Evolutionary conservation across 2,329 filamentous ascomycete genomes (phyloP).

Genomic region (Aureobasidium zeae): DNA sequence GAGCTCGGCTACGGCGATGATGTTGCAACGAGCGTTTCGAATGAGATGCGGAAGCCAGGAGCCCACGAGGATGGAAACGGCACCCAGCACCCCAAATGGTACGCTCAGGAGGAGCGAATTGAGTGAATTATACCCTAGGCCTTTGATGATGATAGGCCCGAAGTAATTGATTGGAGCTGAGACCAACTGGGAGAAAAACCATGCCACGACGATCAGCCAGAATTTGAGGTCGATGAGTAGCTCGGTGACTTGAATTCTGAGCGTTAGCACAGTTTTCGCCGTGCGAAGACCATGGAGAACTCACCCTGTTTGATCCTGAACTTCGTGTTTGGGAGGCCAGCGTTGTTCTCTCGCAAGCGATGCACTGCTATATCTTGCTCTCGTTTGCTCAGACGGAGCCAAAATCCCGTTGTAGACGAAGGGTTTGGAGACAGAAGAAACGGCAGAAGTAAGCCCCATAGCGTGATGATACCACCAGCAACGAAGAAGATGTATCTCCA

Average conservation of each 20-base stretch:
- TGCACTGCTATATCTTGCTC: slow-evolving; percentile 26
- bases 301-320: slow-evolving; percentile 39
- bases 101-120: slow-evolving; percentile 38
- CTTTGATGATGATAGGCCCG: slow-evolving; percentile 35
- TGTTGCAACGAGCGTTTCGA: too few species aligned
- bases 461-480: slow-evolving; percentile 34
- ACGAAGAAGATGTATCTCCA: slow-evolving; percentile 39
- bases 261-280: too few species aligned
- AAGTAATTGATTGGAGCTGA: slow-evolving; percentile 29
- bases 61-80: too few species aligned
- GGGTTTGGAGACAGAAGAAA: slow-evolving; percentile 36
- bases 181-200: too few species aligned
- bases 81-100: too few species aligned
- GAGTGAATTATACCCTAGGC: slow-evolving; percentile 37
- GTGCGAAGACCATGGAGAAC: too few species aligned
- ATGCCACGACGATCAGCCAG: too few species aligned
- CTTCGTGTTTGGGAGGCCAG: slow-evolving; percentile 33
- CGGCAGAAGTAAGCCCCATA: slow-evolving; percentile 33
- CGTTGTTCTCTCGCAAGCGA: slow-evolving; percentile 20
- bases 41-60: too few species aligned
- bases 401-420: slow-evolving; percentile 34
- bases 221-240: slow-evolving; percentile 28
- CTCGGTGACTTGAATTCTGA: too few species aligned
- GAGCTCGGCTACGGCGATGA: too few species aligned
- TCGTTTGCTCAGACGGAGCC: slow-evolving; percentile 32